These are phyloP conservation scores for Saksenaea vasiformis DNA, from an alignment of 371 early-diverging fungal genomes.

Conservation along the genomic window DNA sequence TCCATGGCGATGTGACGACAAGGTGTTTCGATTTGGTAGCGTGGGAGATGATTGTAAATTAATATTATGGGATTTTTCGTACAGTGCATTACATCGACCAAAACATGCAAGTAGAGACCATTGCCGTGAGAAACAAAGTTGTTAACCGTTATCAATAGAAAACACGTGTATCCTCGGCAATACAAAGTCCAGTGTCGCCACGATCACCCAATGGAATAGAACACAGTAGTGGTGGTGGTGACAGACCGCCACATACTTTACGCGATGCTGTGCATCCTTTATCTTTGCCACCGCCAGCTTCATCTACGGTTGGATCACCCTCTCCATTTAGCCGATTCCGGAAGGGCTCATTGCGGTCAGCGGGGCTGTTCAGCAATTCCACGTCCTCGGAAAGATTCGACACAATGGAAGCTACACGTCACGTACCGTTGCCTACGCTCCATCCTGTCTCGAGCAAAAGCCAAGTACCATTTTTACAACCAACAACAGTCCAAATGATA, in stretches of 20 bases:
- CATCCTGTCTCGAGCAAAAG: constrained; percentile 69
- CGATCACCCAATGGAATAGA: neutral
- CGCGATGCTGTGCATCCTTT: neutral
- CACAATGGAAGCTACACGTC: constrained; percentile 16
- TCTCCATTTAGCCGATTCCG: constrained; percentile 21
- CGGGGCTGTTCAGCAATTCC: constrained; percentile 13
- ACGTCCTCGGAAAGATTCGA: neutral
- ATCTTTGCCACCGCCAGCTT: constrained; percentile 10
- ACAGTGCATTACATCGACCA: constrained; percentile 70
- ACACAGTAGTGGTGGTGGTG: neutral
- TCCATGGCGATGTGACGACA: constrained; percentile 77
- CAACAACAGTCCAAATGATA: constrained; percentile 67
- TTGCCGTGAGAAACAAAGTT: neutral
- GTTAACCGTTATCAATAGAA: constrained; percentile 1
- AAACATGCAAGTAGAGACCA: constrained; percentile 50
- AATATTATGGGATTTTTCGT: constrained; percentile 89
- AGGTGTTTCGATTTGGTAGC: constrained; percentile 81
- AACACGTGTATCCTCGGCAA: neutral
- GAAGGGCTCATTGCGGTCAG: constrained; percentile 18
- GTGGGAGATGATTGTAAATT: constrained; percentile 87
- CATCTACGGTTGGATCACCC: constrained; percentile 8
- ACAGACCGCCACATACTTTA: neutral
- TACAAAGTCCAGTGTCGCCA: neutral
- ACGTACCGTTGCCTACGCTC: constrained; percentile 34
- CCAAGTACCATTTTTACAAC: constrained; percentile 80